These are phyloP conservation scores for Senna tora DNA, from an alignment of 306 rosid species.

Conservation along the genomic window DNA sequence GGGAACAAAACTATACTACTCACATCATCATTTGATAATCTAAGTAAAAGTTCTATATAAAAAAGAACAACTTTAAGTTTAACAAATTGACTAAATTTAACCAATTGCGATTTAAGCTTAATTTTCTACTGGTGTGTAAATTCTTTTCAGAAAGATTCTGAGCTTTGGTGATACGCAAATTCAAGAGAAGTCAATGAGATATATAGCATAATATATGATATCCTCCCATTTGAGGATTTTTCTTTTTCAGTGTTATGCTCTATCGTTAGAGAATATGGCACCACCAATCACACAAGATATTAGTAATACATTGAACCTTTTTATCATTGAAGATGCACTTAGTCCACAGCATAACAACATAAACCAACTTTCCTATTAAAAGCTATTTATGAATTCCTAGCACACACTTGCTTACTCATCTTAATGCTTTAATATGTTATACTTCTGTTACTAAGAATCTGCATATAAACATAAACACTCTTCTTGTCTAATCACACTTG, in stretches of 20 bases:
- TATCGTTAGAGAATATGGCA: slow-evolving; percentile 42
- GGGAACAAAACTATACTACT: too few species aligned
- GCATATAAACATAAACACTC: too few species aligned
- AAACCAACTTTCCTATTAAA: slow-evolving; percentile 11
- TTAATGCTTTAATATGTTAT: not conserved
- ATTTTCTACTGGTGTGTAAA: slow-evolving; percentile 29
- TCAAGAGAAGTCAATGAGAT: slow-evolving; percentile 31
- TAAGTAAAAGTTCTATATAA: too few species aligned
- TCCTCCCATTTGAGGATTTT: slow-evolving; percentile 33
- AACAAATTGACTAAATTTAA: slow-evolving; percentile 15
- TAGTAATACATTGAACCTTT: slow-evolving; percentile 41
- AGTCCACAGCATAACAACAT: slow-evolving; percentile 18
- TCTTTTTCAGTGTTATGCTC: slow-evolving; percentile 30
- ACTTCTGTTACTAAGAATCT: too few species aligned
- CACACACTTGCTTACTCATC: slow-evolving; percentile 27
- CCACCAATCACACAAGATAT: slow-evolving; percentile 38
- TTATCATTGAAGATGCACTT: slow-evolving; percentile 47
- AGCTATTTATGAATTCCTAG: slow-evolving; percentile 12
- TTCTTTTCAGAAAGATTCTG: slow-evolving; percentile 35
- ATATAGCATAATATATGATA: slow-evolving; percentile 19
- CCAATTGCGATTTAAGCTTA: too few species aligned
- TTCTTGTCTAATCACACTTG: too few species aligned
- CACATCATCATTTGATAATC: too few species aligned
- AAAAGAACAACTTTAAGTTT: not conserved
- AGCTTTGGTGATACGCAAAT: slow-evolving; percentile 42